A percentile compares a stretch with the other conserved stretches of the same genome.
phyloP scores from a whole-genome alignment of 768 basidiomycete species.

The Porpolomopsis calyptriformis region DNA sequence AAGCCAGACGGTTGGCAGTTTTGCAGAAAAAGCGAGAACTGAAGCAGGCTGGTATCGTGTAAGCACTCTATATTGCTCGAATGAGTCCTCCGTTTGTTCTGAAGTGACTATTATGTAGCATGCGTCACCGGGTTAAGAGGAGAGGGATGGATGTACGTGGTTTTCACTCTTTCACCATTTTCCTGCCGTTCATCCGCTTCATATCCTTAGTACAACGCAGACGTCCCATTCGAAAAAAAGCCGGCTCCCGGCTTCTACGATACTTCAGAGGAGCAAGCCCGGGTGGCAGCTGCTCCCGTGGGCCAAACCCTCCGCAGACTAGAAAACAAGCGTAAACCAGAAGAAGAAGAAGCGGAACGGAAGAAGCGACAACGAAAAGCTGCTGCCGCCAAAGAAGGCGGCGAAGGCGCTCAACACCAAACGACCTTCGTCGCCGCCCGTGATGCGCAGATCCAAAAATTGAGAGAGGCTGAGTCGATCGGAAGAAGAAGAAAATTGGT shows the following conservation, averaged over 20 bases:
- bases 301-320: constrained; percentile 85
- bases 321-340: constrained; percentile 91
- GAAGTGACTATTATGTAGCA: constrained; percentile 31
- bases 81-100: constrained; percentile 4
- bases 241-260: constrained; percentile 95
- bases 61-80: constrained; percentile 23
- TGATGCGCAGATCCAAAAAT: constrained; percentile 94
- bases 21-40: constrained; percentile 96
- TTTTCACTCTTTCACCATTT: constrained; percentile 2
- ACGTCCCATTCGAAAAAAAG: constrained; percentile 98
- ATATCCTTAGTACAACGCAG: constrained; percentile 78
- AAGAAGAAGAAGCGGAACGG: constrained; percentile 87
- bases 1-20: constrained; percentile 87
- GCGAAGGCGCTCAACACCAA: constrained; percentile 50
- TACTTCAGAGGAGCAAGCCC: constrained; percentile 86
- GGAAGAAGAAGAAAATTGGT: constrained; percentile 75
- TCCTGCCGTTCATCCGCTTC: not conserved
- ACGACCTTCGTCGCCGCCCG: constrained; percentile 95
- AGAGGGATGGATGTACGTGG: constrained; percentile 93
- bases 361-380: constrained; percentile 77
- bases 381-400: constrained; percentile 51
- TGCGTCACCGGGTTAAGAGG: constrained; percentile 89
- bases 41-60: constrained; percentile 98
- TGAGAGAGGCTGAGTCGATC: constrained; percentile 96
- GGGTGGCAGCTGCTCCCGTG: constrained; percentile 76